These are phyloP conservation scores for Penicillium macrosclerotiorum DNA, from an alignment of 495 filamentous ascomycete genomes.

Conservation along the genomic window DNA sequence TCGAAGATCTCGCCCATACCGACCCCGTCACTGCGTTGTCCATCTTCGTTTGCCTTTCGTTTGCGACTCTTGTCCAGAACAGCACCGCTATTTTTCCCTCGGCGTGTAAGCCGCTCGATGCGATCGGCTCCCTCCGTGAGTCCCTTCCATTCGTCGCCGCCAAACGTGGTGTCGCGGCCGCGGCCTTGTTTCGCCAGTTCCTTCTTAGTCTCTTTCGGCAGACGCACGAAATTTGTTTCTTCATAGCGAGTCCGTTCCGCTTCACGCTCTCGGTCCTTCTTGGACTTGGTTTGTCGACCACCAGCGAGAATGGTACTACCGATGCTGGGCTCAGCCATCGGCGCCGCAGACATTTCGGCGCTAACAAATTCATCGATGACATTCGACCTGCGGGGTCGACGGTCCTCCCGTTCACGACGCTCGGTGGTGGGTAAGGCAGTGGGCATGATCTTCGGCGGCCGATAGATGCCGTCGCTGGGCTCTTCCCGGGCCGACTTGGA, in stretches of 20 bases:
- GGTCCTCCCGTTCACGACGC: slow-evolving; percentile 53
- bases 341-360: slow-evolving; percentile 74
- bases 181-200: slow-evolving; percentile 53
- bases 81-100: slow-evolving; percentile 48
- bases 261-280: slow-evolving; percentile 66
- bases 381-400: slow-evolving; percentile 57
- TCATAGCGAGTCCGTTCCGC: slow-evolving; percentile 74
- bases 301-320: slow-evolving; percentile 73
- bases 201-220: slow-evolving; percentile 81
- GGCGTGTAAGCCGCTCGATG: slow-evolving; percentile 68
- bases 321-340: slow-evolving; percentile 76
- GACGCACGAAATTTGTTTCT: slow-evolving; percentile 79
- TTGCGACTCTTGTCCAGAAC: slow-evolving; percentile 79
- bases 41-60: slow-evolving; percentile 61
- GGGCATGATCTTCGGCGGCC: slow-evolving; percentile 79
- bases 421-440: slow-evolving; percentile 61
- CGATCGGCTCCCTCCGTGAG: slow-evolving; percentile 76
- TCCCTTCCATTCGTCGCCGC: slow-evolving; percentile 81
- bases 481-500: slow-evolving; percentile 24
- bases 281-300: slow-evolving; percentile 71
- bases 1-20: slow-evolving; percentile 69
- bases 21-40: slow-evolving; percentile 53
- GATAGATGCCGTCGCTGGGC: slow-evolving; percentile 64
- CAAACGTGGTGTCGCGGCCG: slow-evolving; percentile 56
- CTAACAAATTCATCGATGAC: slow-evolving; percentile 84